Evolutionary conservation across 176 grass and related monocot species (phyloP).

Genomic region (Tillandsia fasciculata): DNA sequence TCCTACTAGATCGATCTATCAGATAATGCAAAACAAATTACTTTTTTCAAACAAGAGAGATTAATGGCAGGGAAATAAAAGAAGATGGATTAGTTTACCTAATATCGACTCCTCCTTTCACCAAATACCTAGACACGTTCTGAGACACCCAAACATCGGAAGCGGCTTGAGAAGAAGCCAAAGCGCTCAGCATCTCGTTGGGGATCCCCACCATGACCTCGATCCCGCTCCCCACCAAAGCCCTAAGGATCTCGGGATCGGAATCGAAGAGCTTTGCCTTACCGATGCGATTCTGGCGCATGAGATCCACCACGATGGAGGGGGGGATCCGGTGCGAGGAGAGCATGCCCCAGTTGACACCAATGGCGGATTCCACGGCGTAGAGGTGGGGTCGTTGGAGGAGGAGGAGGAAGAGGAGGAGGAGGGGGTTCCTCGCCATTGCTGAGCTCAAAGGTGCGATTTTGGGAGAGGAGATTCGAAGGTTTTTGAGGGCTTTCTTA

Average conservation of each 20-base stretch:
- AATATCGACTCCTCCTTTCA: conserved; percentile 59
- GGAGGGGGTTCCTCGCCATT: conserved; percentile 11
- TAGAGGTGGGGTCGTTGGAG: conserved; percentile 18
- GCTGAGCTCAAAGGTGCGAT: not conserved
- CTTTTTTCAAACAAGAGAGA: not conserved
- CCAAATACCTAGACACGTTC: conserved; percentile 69
- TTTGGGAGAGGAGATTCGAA: not conserved
- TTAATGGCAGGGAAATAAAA: not conserved
- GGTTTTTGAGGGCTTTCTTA: not conserved
- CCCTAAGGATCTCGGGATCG: conserved; percentile 40
- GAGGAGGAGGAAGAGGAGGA: conserved; percentile 11
- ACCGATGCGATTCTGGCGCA: conserved; percentile 53
- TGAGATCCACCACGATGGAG: conserved; percentile 52
- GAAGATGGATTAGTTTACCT: conserved; percentile 39
- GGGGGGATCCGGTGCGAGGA: conserved; percentile 57
- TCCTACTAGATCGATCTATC: no score
- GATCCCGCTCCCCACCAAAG: conserved; percentile 66
- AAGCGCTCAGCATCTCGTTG: conserved; percentile 36
- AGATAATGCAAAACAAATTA: no score
- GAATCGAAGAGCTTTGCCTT: conserved; percentile 85
- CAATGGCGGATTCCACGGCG: conserved; percentile 46
- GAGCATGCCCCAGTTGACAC: conserved; percentile 86
- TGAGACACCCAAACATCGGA: conserved; percentile 58
- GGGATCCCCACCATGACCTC: conserved; percentile 70
- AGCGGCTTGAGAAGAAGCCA: conserved; percentile 40